Base-by-base conservation (phyloP, 2,329 filamentous ascomycete genomes). In the Penicillium sp. region DNA sequence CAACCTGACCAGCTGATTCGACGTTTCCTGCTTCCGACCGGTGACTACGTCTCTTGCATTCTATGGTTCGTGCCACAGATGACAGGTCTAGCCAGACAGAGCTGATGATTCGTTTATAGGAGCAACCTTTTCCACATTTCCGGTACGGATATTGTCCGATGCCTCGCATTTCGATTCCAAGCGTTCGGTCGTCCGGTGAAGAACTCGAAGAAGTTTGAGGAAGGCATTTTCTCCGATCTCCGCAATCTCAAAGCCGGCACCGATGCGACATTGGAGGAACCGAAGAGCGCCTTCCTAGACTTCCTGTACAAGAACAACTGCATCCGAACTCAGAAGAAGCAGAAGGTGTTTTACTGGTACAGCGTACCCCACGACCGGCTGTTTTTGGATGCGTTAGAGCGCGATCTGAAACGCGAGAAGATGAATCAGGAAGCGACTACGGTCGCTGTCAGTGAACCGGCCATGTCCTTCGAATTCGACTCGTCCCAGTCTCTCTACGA, bases 261-360 rank as follows among this genome's bases (percentile, higher is more conserved):
- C 68, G 95, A 99, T 81, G 95, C 95, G 48, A 97, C 95, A 43
- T 86, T 99, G 59, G 95, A 99, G 79, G 95, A 99, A 81, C 95
- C 95, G 55, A 99, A 99, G 84, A 98, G 93, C 79, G 89, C 90
- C 1, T 99, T 99, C 79, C 85, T 99, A 60, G 95, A 99, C 78
- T 99, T 98, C 76, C 84, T 99, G 45, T 99, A 99, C 86, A 99
- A 99, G 85, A 99, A 99, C 85, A 99, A 99, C 82, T 99, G 95
- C 84, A 99, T 99, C 68, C 89, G 95, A 68, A 99, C 95, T 37
- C 95, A 99, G 78, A 99, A 99, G 87, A 99, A 99, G 84, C 95
- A 99, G 74, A 99, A 99, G 83, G 95, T 99, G 64, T 99, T 99
- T 73, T 99, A 98, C 81, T 99, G 95, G 95, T 99, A 98, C 80